Conservation (phyloP, 140 eudicot species). For the Cichorium intybus region DNA sequence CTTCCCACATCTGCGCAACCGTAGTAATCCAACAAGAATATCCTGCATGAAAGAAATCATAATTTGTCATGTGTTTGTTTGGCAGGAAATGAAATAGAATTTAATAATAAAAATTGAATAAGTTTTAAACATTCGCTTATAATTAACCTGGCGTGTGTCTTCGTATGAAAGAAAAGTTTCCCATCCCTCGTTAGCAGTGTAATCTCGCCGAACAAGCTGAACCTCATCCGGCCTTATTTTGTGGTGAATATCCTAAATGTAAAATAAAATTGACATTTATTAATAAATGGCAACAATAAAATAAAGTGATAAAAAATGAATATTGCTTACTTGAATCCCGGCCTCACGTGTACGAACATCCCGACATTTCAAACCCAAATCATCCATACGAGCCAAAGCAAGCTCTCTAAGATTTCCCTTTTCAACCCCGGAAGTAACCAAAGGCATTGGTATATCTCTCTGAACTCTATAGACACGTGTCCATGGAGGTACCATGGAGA, state of each 20-base stretch:
- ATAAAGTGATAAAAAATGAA: neutral
- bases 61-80: too few species aligned
- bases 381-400: slow-evolving; percentile 98
- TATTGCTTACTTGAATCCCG: slow-evolving; percentile 78
- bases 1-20: slow-evolving; percentile 79
- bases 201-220: slow-evolving; percentile 96
- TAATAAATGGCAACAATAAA: neutral
- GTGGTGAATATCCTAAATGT: slow-evolving; percentile 83
- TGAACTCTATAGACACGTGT: slow-evolving; percentile 99
- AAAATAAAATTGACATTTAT: neutral
- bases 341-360: slow-evolving; percentile 99
- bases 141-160: slow-evolving; percentile 89
- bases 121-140: neutral
- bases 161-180: slow-evolving; percentile 97
- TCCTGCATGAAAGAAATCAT: slow-evolving; percentile 61
- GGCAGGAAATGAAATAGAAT: neutral
- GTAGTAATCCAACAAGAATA: slow-evolving; percentile 86
- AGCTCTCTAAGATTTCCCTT: slow-evolving; percentile 96
- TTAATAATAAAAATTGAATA: neutral
- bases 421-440: slow-evolving; percentile 98
- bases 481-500: slow-evolving; percentile 98
- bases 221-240: slow-evolving; percentile 94
- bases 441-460: slow-evolving; percentile 97
- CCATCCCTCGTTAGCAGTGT: slow-evolving; percentile 98
- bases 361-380: slow-evolving; percentile 89